Evolutionary conservation across 2,329 filamentous ascomycete genomes (phyloP), one percentile per base, ranked within the genome.

Genomic region (Cladophialophora psammophila): DNA sequence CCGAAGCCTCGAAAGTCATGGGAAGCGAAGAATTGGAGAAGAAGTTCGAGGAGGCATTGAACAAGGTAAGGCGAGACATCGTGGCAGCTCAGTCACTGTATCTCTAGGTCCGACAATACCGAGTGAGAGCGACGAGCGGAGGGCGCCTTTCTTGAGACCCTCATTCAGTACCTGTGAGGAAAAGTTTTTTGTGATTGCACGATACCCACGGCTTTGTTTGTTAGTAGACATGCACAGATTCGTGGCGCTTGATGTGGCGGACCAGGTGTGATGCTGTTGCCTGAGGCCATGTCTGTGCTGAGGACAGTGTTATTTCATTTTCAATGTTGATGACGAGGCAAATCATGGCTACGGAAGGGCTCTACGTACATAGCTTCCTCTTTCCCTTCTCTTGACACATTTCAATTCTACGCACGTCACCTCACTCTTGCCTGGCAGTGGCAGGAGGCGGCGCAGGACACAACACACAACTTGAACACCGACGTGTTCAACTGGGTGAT

Each of bases 1-100:
- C 91, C 15, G 92, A 98, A 81, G 95, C 94, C 31, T 88, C 92
- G 72, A 98, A 97, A 82, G 94, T 97, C 70, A 99, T 99, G 95
- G 95, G 95, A 75, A 97, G 91, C 77, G 93, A 96, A 68, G 95
- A 98, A 75, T 83, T 99, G 64, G 91, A 94, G 63, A 71, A 72
- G 64, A 70, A 71, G 54, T 71, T 72, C 52, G 64, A 70, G 45
- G 71, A 71, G 54, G 69, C 69, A 36, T 53, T 71, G 57, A 69
- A 60, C 59, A 72, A 70, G 69, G 71, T 72, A 68, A 88, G 92
- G 79, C 87, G 95, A 75, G 95, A 98, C 78, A 94, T 99, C 78
- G 94, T 99, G 66, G 93, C 94, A 31, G 93, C 94, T 56, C 94
- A 97, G 83, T 96, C 91, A 74, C 83, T 98, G 79, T 98, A 97